Conservation (phyloP, 2,329 filamentous ascomycete species). For the Hymenoscyphus linearis region DNA sequence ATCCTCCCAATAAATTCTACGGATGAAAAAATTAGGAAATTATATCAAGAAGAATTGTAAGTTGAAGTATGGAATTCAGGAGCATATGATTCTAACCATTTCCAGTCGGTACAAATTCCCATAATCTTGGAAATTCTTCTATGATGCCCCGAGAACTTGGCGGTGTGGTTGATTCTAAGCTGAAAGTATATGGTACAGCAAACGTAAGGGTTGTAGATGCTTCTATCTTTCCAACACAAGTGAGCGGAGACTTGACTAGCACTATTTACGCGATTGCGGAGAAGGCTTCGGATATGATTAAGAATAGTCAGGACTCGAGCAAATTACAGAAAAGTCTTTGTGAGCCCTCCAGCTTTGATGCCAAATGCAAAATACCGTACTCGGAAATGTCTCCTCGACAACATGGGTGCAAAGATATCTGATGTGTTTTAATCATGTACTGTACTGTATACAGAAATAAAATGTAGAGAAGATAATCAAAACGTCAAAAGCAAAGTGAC, state of each 20-base stretch:
- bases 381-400: no score
- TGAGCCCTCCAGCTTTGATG: no score
- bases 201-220: slow-evolving; percentile 51
- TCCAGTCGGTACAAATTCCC: slow-evolving; percentile 8
- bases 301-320: not conserved
- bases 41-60: slow-evolving; percentile 13
- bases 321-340: no score
- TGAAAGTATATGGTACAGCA: slow-evolving; percentile 48
- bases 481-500: no score
- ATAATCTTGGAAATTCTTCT: slow-evolving; percentile 14
- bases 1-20: slow-evolving; percentile 12
- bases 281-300: slow-evolving; percentile 17
- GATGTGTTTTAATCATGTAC: no score
- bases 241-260: slow-evolving; percentile 9
- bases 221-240: slow-evolving; percentile 43
- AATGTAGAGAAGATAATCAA: no score
- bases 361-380: no score
- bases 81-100: not conserved
- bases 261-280: slow-evolving; percentile 17
- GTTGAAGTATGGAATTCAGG: not conserved
- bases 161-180: slow-evolving; percentile 44
- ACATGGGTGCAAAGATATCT: no score
- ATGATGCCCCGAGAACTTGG: slow-evolving; percentile 16
- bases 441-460: no score
- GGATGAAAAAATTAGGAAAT: slow-evolving; percentile 8